Base-by-base conservation (phyloP, 768 basidiomycete genomes). In the Lepiota venenata region DNA sequence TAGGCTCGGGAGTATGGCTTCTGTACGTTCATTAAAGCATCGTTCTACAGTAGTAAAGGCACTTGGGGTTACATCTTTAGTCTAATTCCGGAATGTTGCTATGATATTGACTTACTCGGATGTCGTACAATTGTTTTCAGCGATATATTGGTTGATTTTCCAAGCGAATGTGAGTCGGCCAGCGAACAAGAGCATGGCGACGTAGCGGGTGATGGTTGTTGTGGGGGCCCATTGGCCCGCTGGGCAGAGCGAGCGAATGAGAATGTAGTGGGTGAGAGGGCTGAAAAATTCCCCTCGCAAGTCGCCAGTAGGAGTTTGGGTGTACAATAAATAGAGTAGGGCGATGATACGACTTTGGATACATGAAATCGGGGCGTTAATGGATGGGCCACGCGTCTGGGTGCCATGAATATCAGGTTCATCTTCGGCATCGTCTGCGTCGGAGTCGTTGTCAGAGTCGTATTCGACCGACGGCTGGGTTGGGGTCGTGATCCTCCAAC, bases 181-280 rank as follows among this genome's bases (percentile, higher is more conserved):
- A 10, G 47, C 16, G 36, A 53, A 56, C 2, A 51, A 44, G 15
- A 55, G n/a, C 0, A 50, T 54, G 1, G 60, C 55, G 35, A 60
- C 58, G 15, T 43, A 55, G 35, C 58, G 59, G 9, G 59, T 60
- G 49, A 60, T 60, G 8, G 32, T 32, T 3, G 42, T 37, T 16
- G 53, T 18, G 2, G 25, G n/a, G 22, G 16, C 22, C 59, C 59
- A 60, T 14, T 29, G 36, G 32, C 27, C n/a, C n/a, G 21, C 21
- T 9, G 22, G 18, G 14, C 53, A 22, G 10, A 58, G 22, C 1
- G 57, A 58, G 4, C 35, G 47, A 11, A 57, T 32, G 36, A 56
- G 22, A 4, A 60, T 35, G 18, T 55, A 60, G 16, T 52, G 55
- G 4, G 35, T 16, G 14, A 56, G 35, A n/a, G 48, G 48, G 21